phyloP scores from a whole-genome alignment of 306 rosid genomes.

The Lablab purpureus region DNA sequence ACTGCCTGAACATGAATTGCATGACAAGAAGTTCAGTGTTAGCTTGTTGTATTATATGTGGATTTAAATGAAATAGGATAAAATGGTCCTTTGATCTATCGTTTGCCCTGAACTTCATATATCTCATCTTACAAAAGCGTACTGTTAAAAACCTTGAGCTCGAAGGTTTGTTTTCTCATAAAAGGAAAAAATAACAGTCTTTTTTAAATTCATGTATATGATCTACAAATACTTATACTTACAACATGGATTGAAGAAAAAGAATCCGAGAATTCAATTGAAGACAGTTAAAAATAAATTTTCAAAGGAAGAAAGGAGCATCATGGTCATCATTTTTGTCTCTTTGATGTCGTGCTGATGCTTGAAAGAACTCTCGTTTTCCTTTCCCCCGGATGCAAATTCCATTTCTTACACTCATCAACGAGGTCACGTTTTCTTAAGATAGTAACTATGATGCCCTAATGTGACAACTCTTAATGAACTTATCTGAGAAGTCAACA shows the following conservation, averaged over 20 bases:
- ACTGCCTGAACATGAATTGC: slow-evolving; percentile 14
- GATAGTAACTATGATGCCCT: slow-evolving; percentile 65
- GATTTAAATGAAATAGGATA: slow-evolving; percentile 27
- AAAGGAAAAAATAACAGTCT: background rate
- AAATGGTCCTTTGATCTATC: slow-evolving; percentile 36
- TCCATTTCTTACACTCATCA: slow-evolving; percentile 52
- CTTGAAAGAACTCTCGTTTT: slow-evolving; percentile 57
- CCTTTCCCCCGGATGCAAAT: slow-evolving; percentile 50
- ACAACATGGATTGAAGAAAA: slow-evolving; percentile 51
- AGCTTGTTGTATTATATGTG: slow-evolving; percentile 9
- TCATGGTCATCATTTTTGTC: slow-evolving; percentile 48
- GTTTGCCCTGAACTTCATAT: slow-evolving; percentile 28
- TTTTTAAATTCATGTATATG: slow-evolving; percentile 46
- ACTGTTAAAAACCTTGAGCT: slow-evolving; percentile 39
- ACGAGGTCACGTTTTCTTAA: slow-evolving; percentile 41
- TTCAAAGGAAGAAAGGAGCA: slow-evolving; percentile 47
- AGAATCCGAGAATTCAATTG: slow-evolving; percentile 55
- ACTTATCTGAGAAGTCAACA: slow-evolving; percentile 85
- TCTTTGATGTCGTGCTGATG: slow-evolving; percentile 48
- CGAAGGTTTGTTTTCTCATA: slow-evolving; percentile 32
- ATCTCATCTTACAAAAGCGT: slow-evolving; percentile 31
- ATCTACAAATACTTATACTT: slow-evolving; percentile 47
- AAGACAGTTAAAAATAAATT: slow-evolving; percentile 46
- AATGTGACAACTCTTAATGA: slow-evolving; percentile 89
- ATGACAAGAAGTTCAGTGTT: slow-evolving; percentile 27